These are phyloP conservation scores for Diatrype stigma DNA, from an alignment of 2,329 filamentous ascomycete species.

Conservation along the genomic window DNA sequence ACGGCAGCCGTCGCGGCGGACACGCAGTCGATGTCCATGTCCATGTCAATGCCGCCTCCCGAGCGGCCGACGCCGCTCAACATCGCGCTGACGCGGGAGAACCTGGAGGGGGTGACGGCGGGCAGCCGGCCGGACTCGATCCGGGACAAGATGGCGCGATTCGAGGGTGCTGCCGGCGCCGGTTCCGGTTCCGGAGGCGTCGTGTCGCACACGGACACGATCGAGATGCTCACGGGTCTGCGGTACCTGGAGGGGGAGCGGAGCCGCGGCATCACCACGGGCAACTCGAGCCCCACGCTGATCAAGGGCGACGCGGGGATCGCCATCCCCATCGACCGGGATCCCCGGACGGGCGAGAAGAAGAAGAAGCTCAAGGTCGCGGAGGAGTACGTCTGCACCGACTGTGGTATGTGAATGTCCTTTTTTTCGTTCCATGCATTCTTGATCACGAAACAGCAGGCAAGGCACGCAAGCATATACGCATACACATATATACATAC, in stretches of 20 bases:
- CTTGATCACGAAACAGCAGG: no score
- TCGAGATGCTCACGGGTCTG: slow-evolving; percentile 89
- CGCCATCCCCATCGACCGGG: slow-evolving; percentile 75
- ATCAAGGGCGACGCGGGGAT: slow-evolving; percentile 85
- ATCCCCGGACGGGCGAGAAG: slow-evolving; percentile 68
- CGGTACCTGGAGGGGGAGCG: slow-evolving; percentile 86
- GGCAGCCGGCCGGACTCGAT: slow-evolving; percentile 69
- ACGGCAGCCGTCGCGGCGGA: no score
- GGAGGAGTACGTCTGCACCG: slow-evolving; percentile 91
- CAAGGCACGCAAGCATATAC: no score
- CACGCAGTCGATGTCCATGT: no score
- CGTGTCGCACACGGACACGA: slow-evolving; percentile 73
- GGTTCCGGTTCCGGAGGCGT: no score
- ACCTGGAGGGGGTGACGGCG: slow-evolving; percentile 68
- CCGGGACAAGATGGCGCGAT: slow-evolving; percentile 78
- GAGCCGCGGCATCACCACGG: slow-evolving; percentile 82
- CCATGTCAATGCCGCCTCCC: slow-evolving; percentile 65
- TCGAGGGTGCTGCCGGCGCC: no score
- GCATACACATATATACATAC: no score
- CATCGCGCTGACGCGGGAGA: slow-evolving; percentile 70
- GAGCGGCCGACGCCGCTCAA: slow-evolving; percentile 61
- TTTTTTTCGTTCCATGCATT: no score
- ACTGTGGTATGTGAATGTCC: slow-evolving; percentile 68
- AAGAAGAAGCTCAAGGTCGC: slow-evolving; percentile 82
- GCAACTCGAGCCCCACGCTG: slow-evolving; percentile 73